These are phyloP conservation scores for Fusarium compactum DNA, from an alignment of 2,329 filamentous ascomycete species.

Conservation along the genomic window DNA sequence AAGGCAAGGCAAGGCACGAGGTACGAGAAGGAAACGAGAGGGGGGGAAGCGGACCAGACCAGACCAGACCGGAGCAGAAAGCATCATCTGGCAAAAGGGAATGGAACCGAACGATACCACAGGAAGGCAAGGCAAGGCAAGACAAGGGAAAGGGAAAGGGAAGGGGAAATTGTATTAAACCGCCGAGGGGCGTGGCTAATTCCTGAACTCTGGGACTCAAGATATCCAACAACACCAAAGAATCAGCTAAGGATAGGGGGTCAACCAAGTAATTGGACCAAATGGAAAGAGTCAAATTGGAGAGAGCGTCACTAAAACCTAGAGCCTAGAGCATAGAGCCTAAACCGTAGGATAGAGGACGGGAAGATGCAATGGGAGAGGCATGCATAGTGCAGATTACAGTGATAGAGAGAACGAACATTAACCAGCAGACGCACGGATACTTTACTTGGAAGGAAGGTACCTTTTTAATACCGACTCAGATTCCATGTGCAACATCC, in stretches of 20 bases:
- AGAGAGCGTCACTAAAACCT: constrained; percentile 21
- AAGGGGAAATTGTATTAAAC: constrained; percentile 48
- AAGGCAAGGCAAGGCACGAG: constrained; percentile 41
- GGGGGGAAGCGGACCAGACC: constrained; percentile 38
- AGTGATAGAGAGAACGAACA: constrained; percentile 39
- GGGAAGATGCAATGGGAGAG: constrained; percentile 25
- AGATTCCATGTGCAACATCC: constrained; percentile 46
- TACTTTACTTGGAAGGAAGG: constrained; percentile 23
- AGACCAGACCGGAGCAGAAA: constrained; percentile 7
- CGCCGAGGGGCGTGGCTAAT: constrained; percentile 38
- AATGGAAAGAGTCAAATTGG: constrained; percentile 27
- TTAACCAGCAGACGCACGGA: constrained; percentile 30
- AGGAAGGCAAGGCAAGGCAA: constrained; percentile 35
- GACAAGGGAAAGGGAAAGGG: constrained; percentile 3
- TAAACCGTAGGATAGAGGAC: constrained; percentile 9
- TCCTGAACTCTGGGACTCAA: constrained; percentile 21
- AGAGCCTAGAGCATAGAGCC: constrained; percentile 19
- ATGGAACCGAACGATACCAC: constrained; percentile 17
- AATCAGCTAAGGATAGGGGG: constrained; percentile 32
- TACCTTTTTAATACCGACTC: constrained; percentile 34
- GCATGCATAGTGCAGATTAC: constrained; percentile 29
- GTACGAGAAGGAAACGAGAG: constrained; percentile 41
- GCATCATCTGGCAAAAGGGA: constrained; percentile 46
- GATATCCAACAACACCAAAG: constrained; percentile 30
- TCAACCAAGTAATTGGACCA: constrained; percentile 39